phyloP scores from a whole-genome alignment of 805 yeast species.

The Cyberlindnera misumaiensis region DNA sequence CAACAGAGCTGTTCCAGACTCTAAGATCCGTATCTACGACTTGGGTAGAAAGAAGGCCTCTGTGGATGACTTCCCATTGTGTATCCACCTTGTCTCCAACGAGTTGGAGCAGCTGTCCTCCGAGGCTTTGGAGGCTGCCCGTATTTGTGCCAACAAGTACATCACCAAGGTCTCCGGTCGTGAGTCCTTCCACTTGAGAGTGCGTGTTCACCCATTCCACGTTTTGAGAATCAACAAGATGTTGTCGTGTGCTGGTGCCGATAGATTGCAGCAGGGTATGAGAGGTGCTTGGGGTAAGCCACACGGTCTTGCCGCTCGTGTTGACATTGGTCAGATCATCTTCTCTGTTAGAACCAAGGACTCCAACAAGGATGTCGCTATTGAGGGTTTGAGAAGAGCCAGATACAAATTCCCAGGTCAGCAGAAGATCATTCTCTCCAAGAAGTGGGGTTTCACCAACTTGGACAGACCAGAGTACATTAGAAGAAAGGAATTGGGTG shows the following conservation, averaged over 20 bases:
- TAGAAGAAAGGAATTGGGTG: constrained; percentile 87
- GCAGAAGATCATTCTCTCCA: constrained; percentile 97
- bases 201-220: constrained; percentile 99
- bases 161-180: constrained; percentile 96
- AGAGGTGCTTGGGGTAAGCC: constrained; percentile 99
- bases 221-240: constrained; percentile 99
- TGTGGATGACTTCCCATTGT: constrained; percentile 96
- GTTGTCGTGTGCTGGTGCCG: constrained; percentile 99
- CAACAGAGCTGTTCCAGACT: constrained; percentile 99
- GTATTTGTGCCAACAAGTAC: constrained; percentile 99
- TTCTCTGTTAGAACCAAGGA: constrained; percentile 98
- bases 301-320: constrained; percentile 99
- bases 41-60: constrained; percentile 99
- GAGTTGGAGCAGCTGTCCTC: constrained; percentile 99
- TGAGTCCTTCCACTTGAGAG: constrained; percentile 99
- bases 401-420: constrained; percentile 99
- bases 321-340: constrained; percentile 95
- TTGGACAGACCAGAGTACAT: constrained; percentile 96
- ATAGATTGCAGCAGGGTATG: constrained; percentile 99
- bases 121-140: constrained; percentile 99
- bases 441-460: constrained; percentile 99
- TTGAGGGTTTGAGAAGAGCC: constrained; percentile 99
- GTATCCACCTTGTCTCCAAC: constrained; percentile 98
- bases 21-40: constrained; percentile 98
- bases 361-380: constrained; percentile 92